Base-by-base conservation (phyloP, 1,284 basidiomycete species). In the Agroathelia rolfsii region DNA sequence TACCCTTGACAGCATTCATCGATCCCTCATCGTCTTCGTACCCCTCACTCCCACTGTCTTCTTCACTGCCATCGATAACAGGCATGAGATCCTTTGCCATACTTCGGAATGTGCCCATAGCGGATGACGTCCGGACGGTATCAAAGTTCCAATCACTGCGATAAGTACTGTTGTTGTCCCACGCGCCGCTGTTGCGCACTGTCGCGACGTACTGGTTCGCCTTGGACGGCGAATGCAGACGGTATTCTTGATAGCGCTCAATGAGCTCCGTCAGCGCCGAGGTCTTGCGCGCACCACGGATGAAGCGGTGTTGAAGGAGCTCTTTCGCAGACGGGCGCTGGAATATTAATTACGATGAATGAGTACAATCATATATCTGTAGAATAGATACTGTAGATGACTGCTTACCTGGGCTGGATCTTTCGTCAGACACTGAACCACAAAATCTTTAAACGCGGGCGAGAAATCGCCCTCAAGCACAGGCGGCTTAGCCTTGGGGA, bases 101-200 rank as follows among this genome's bases (percentile, higher is more conserved):
- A 40, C 66, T 77, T 37, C 69, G 70, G 51, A 76, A 72, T 3
- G 79, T 77, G 30, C 80, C 81, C 74, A 84, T 76, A 11, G 72
- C 74, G 16, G 76, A 71, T 8, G 75, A 67, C 20, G 78, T 72
- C 42, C 72, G 78, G 45, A 94, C 65, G 1, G 89, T 96, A 45
- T 95, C 90, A 55, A 96, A 98, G 53, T 88, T 88, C 93, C 92
- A 96, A 42, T 92, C 88, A 49, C 83, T 89, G 48, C 75, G 73
- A 52, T 93, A 68, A 2, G 86, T 87, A 21, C 66, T 69, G 38
- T 68, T 72, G 27, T 53, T 55, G 40, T 83, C 81, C 79, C 79
- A 83, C 24, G 67, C 63, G 33, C 62, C 53, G 30, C 62, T 71
- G 40, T 69, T 70, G 34, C 66, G 62, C 26, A 75, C 50, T 3